Percentiles rank a stretch among this genome's conserved stretches.
These are phyloP conservation scores for Puccinia triticina DNA, from an alignment of 1,284 basidiomycete species.

Conservation along the genomic window DNA sequence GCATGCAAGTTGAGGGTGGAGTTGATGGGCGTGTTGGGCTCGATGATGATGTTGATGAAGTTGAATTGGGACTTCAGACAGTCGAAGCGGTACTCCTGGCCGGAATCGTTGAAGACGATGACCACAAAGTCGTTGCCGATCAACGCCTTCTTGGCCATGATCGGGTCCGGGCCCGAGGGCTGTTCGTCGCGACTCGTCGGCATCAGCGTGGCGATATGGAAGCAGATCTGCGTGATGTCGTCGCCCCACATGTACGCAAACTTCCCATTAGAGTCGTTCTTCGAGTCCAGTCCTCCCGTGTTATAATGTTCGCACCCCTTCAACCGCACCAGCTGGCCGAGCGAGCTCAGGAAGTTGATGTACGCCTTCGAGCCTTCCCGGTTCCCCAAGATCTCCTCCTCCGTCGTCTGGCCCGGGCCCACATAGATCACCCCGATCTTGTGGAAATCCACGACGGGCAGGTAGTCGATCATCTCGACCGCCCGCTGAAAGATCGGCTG, in stretches of 20 bases:
- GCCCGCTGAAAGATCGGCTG: slow-evolving; percentile 67
- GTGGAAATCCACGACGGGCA: slow-evolving; percentile 95
- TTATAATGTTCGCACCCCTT: slow-evolving; percentile 81
- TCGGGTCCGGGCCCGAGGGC: slow-evolving; percentile 58
- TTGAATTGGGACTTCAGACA: slow-evolving; percentile 92
- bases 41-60: slow-evolving; percentile 95
- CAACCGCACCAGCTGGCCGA: slow-evolving; percentile 87
- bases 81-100: slow-evolving; percentile 81
- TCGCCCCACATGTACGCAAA: slow-evolving; percentile 99
- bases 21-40: slow-evolving; percentile 75
- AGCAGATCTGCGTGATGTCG: slow-evolving; percentile 91
- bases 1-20: slow-evolving; percentile 51
- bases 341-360: slow-evolving; percentile 83
- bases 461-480: slow-evolving; percentile 75
- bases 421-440: slow-evolving; percentile 97
- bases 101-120: slow-evolving; percentile 97
- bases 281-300: slow-evolving; percentile 84
- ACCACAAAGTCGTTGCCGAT: slow-evolving; percentile 94
- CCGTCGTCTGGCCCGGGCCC: slow-evolving; percentile 82
- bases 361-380: slow-evolving; percentile 92
- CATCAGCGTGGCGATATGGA: slow-evolving; percentile 97
- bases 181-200: slow-evolving; percentile 63
- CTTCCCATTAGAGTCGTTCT: slow-evolving; percentile 77
- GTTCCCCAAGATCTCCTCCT: slow-evolving; percentile 85
- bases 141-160: slow-evolving; percentile 81